Conservation (phyloP, 768 basidiomycete genomes). For the Artomyces pyxidatus region DNA sequence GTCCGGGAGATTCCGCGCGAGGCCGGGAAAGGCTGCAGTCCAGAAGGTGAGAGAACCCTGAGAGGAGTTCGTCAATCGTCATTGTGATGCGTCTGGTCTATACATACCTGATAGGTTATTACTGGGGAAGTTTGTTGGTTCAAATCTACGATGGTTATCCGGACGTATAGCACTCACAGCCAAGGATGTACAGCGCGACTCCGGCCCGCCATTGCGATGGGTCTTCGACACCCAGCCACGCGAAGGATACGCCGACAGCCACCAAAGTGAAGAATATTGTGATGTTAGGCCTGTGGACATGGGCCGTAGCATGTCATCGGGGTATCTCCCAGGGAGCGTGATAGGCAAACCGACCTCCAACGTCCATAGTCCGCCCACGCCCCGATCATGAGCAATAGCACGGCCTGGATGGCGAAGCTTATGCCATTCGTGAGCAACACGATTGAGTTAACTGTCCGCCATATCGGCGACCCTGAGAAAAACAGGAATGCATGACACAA, state of each 20-base stretch:
- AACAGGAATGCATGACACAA: neutral
- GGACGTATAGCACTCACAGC: slow-evolving; percentile 36
- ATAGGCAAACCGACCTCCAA: slow-evolving; percentile 44
- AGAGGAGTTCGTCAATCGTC: neutral
- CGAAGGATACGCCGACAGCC: slow-evolving; percentile 62
- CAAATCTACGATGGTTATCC: too few relatives aligned
- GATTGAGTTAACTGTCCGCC: slow-evolving; percentile 57
- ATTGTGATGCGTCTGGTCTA: neutral
- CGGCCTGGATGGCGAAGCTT: slow-evolving; percentile 69
- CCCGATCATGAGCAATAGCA: slow-evolving; percentile 54
- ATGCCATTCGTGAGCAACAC: slow-evolving; percentile 75
- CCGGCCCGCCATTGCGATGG: slow-evolving; percentile 58
- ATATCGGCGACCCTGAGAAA: neutral
- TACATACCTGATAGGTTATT: slow-evolving; percentile 58
- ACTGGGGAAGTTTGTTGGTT: too few relatives aligned
- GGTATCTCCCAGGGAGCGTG: too few relatives aligned
- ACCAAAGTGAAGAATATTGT: slow-evolving; percentile 66
- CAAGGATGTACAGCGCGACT: slow-evolving; percentile 54
- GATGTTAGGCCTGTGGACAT: slow-evolving; percentile 52
- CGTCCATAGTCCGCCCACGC: slow-evolving; percentile 80
- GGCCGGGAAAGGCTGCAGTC: slow-evolving; percentile 76
- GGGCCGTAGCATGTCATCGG: too few relatives aligned
- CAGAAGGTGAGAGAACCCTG: slow-evolving; percentile 71
- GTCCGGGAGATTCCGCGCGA: slow-evolving; percentile 62
- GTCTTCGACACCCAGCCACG: slow-evolving; percentile 67